A percentile compares a stretch with the other conserved stretches of the same genome.
Conservation (phyloP, 225 moss, liverwort and hornwort genomes). For the Antitrichia curtipendula region DNA sequence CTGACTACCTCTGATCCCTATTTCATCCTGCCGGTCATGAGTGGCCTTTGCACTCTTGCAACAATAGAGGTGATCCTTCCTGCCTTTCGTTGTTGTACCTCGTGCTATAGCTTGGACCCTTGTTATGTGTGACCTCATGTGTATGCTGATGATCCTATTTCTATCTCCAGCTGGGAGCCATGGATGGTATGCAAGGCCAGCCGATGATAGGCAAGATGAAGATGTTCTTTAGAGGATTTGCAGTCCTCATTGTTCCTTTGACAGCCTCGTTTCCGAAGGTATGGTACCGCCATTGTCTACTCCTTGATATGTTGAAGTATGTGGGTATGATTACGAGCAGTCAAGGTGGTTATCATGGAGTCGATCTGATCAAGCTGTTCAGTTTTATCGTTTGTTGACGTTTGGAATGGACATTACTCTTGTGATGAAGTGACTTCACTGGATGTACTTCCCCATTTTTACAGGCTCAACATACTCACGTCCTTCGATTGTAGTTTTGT, state of each 20-base stretch:
- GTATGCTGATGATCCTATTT: background rate
- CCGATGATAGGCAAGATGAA: constrained; percentile 96
- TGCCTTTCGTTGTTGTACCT: background rate
- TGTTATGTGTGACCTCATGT: background rate
- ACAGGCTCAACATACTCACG: background rate
- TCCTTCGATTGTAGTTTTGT: background rate
- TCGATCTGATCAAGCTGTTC: background rate
- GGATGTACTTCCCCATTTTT: background rate
- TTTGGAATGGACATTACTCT: background rate
- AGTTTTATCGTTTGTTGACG: background rate
- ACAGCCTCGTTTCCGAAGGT: constrained; percentile 96
- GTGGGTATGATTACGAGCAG: background rate
- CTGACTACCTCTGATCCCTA: constrained; percentile 77
- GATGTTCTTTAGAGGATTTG: constrained; percentile 85
- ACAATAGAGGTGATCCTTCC: constrained; percentile 66
- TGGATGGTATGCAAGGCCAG: constrained; percentile 99
- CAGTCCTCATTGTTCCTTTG: constrained; percentile 73
- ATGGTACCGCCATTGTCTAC: background rate
- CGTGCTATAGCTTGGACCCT: background rate
- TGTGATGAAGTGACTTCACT: background rate
- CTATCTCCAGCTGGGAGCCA: constrained; percentile 70
- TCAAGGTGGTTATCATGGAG: background rate
- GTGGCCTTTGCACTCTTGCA: constrained; percentile 72
- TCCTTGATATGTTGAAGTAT: background rate
- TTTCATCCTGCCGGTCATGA: constrained; percentile 79